A percentile compares a stretch with the other conserved stretches of the same genome.
phyloP scores from a whole-genome alignment of 495 filamentous ascomycete genomes.

The Neurospora sp. region DNA sequence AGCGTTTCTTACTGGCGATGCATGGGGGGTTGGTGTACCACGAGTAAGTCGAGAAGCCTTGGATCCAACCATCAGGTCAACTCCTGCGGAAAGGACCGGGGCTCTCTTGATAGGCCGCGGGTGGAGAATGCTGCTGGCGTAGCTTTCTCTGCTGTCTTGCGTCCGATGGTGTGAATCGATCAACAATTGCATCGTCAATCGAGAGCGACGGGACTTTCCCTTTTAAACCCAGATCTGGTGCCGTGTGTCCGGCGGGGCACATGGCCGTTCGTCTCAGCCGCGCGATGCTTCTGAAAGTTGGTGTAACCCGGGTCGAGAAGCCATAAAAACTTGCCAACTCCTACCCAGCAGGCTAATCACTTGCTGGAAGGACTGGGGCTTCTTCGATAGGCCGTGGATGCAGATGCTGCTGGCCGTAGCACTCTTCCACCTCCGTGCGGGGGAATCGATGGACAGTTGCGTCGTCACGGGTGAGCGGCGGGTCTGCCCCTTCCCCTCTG shows the following conservation, averaged over 20 bases:
- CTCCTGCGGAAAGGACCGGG: neutral
- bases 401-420: neutral
- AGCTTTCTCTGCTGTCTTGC: neutral
- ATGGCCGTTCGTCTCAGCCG: neutral
- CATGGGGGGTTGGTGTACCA: accelerated
- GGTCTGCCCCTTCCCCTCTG: neutral
- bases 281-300: neutral
- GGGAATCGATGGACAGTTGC: neutral
- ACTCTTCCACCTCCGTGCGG: neutral
- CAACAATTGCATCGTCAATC: neutral
- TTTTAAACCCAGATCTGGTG: neutral
- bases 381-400: conserved; percentile 1
- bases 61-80: neutral
- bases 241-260: neutral
- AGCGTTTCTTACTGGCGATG: neutral
- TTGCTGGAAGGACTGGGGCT: conserved; percentile 6
- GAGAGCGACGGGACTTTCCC: conserved; percentile 3
- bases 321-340: conserved; percentile 8
- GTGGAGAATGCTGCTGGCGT: neutral
- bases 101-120: neutral
- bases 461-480: conserved; percentile 2
- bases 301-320: conserved; percentile 2
- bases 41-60: neutral
- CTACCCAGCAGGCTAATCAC: neutral
- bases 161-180: neutral